Base-by-base conservation (phyloP, 2,329 filamentous ascomycete genomes). In the Colletotrichum echinochloae region DNA sequence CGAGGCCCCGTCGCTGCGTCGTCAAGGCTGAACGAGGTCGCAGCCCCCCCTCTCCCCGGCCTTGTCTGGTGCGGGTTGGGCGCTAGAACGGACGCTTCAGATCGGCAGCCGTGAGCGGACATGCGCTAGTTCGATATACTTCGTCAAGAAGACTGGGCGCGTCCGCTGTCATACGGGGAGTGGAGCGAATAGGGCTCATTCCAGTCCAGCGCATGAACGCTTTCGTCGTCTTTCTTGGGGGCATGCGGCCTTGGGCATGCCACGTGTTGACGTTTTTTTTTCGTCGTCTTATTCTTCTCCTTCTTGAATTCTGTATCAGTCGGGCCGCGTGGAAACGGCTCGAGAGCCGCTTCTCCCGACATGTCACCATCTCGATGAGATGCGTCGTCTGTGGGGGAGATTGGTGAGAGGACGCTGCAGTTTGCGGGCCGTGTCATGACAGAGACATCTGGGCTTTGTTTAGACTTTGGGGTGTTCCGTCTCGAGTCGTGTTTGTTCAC, bases 1-100 rank as follows among this genome's bases (percentile, higher is more conserved):
- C 30, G 37, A 30, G 57, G 57, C 37, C 48, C 44, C 44, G 44
- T 60, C 30, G n/a, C 48, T 37, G 23, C 57, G 35, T 49, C 44
- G 57, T 60, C 57, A 49, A 60, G 57, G 57, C 57, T 60, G 57
- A 52, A 52, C 14, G 49, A 52, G 26, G 23, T 20, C 16, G 56
- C 41, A n/a, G 28, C 41, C 28, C 39, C 1, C 41, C 41, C 39
- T 0, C 16, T 6, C 39, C 39, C 16, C 20, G 12, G 28, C 39
- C 57, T 28, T 7, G n/a, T 49, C 28, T 49, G 33, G 26, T 39
- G 44, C 7, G 20, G 57, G 16, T 60, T 49, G n/a, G 41, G 44
- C n/a, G 30, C 16, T n/a, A 9, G 44, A 49, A 33, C 56, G 28
- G 39, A 46, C 39, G 35, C 39, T 30, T 60, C 37, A 28, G 28